These are phyloP conservation scores for Closterium sp. DNA, from an alignment of 139 green algal genomes.

Conservation along the genomic window DNA sequence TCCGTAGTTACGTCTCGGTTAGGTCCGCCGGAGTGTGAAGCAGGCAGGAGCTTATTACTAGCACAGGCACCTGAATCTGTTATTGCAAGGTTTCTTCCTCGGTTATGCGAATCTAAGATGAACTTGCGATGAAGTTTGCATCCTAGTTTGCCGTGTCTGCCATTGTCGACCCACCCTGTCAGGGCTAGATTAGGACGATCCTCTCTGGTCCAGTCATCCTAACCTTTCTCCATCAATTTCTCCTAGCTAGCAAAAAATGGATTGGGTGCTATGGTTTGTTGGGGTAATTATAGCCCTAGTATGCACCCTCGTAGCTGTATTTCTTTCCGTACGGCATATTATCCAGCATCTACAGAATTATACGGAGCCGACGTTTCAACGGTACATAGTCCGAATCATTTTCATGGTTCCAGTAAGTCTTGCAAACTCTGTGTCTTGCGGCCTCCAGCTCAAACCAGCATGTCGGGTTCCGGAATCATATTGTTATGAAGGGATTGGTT, in stretches of 20 bases:
- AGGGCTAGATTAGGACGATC: neutral
- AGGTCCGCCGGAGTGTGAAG: neutral
- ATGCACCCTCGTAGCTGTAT: constrained; percentile 29
- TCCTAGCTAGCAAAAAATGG: neutral
- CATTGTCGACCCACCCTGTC: neutral
- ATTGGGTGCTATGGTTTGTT: neutral
- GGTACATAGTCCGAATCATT: constrained; percentile 96
- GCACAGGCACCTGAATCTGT: no score
- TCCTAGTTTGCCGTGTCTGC: neutral
- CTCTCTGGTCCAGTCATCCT: neutral
- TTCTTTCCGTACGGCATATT: constrained; percentile 69
- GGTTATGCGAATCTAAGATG: neutral
- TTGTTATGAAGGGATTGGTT: neutral
- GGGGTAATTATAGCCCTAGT: neutral
- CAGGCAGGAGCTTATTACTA: no score
- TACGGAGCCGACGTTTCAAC: constrained; percentile 86
- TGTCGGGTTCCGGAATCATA: no score
- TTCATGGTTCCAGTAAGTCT: constrained; percentile 90
- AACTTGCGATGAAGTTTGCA: neutral
- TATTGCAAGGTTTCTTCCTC: neutral
- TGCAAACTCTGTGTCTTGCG: neutral
- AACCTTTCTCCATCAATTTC: neutral
- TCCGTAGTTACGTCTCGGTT: neutral
- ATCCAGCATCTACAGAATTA: constrained; percentile 85
- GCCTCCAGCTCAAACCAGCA: no score